Evolutionary conservation across 345 rosid genomes (phyloP), one percentile per base, ranked within the genome.

Genomic region (Lumnitzera littorea): DNA sequence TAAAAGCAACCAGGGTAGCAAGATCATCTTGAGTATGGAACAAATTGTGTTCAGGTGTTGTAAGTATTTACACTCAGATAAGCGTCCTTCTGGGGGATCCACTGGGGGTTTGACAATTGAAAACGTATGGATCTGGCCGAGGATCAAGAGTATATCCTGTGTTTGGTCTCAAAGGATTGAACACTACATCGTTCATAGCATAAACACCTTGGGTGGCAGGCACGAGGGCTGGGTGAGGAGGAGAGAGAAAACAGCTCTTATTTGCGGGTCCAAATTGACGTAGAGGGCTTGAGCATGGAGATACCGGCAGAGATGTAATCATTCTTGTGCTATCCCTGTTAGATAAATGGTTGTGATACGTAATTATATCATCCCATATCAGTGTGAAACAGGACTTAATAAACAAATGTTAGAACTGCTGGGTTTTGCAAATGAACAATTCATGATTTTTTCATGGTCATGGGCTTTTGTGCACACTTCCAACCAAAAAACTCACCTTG

Each of bases 211-310:
- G 98, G 57, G 82, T 85, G 0, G 68, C 63, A 54, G 78, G 55
- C 3, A 81, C 60, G 50, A 55, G 86, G 24, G 82, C n/a, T 0
- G 88, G 91, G 63, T 84, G 97, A 60, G 90, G 85, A 67, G 98
- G 99, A 15, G 97, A 94, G 48, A 82, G 81, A 60, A 67, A 79
- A 75, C 94, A 81, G 61, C 90, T 89, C 72, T 64, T 81, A 56
- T 81, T 74, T 24, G 91, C 79, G 0, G 86, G 74, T 58, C 86
- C 91, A 46, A 63, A 53, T 47, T 84, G 80, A 41, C 99, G 75
- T 65, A 89, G 70, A 0, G 99, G 99, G 68, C 99, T 94, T 61
- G 99, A 81, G 74, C 80, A 78, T 31, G 96, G 99, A 61, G 99
- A 94, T 36, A 84, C 97, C 0, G 97, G 99, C 70, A 86, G 73